Base-by-base conservation (phyloP, 2,329 filamentous ascomycete species). In the Gremmenia infestans region DNA sequence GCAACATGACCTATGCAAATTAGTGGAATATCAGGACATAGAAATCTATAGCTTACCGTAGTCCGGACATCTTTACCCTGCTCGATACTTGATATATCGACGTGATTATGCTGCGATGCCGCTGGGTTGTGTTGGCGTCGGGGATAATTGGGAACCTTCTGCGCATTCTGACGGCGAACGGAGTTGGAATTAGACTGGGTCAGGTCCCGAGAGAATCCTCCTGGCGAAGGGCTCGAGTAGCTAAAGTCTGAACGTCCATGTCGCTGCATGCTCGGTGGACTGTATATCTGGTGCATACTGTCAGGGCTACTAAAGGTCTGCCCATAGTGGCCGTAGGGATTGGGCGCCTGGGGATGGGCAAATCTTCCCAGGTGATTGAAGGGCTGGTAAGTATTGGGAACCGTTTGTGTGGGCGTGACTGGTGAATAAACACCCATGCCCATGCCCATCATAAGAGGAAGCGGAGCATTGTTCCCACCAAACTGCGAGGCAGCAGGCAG, bases 1-100 rank as follows among this genome's bases (percentile, higher is more conserved):
- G 86, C 35, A 97, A 73, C 93, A 97, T 97, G 62, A 97, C 89
- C 87, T 91, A 56, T 45, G 40, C 14, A 48, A 52, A 19, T 59
- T 54, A 47, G 60, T 39, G 58, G 23, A 5, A 15, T 15, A 17
- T 14, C 23, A 48, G 17, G 8, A 9, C 4, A 14, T 2, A 7
- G n/a, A 14, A 52, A 48, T 35, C 22, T 45, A 23, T 40, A 25
- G 73, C 81, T 72, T 74, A 89, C 87, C 0, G 87, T 91, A 8
- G 88, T 91, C 51, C 88, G 82, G 56, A 91, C 87, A 68, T 91
- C 88, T 47, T 81, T 80, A 9, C 88, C 88, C 15, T 82, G 77
- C 17, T 77, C 74, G 62, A 86, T 86, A n/a, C 78, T 76, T 54
- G 74, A 73, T 48, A 83, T 76, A 58, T 86, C 83, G 5, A 87